Evolutionary conservation across 2,329 filamentous ascomycete species (phyloP).

Genomic region (Alternaria ventricosa): DNA sequence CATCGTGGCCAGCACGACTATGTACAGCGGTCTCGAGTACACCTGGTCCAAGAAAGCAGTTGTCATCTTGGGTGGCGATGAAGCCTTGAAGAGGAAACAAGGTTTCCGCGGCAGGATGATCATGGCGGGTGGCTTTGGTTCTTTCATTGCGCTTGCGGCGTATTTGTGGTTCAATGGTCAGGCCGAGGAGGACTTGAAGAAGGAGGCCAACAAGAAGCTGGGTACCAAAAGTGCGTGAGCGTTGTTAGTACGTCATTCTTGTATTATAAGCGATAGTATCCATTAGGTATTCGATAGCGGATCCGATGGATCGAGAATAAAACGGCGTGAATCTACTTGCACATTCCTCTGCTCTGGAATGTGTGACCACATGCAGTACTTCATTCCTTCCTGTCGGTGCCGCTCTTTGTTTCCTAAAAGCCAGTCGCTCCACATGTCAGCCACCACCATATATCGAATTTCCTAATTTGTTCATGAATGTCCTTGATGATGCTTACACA

Average conservation of each 20-base stretch:
- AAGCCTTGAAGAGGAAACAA: slow-evolving; percentile 56
- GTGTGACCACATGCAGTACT: neutral
- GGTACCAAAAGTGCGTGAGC: neutral
- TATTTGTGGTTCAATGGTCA: slow-evolving; percentile 33
- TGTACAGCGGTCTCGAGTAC: slow-evolving; percentile 95
- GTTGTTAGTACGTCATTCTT: neutral
- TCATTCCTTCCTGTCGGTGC: neutral
- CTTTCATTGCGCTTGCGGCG: slow-evolving; percentile 51
- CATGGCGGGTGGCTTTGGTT: slow-evolving; percentile 55
- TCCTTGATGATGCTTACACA: neutral
- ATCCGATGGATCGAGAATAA: neutral
- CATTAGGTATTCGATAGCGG: neutral
- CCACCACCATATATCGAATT: neutral
- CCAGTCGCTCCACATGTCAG: neutral
- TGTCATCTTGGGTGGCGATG: slow-evolving; percentile 71
- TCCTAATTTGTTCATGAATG: neutral
- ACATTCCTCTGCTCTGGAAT: neutral
- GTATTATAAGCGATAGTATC: neutral
- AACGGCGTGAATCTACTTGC: neutral
- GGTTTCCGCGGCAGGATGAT: slow-evolving; percentile 56
- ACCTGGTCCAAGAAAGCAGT: slow-evolving; percentile 90
- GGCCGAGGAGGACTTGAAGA: slow-evolving; percentile 16
- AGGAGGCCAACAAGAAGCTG: slow-evolving; percentile 7
- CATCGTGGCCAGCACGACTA: slow-evolving; percentile 83
- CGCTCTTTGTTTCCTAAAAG: neutral